These are phyloP conservation scores for Termitomyces sp. DNA, from an alignment of 768 basidiomycete species.

Conservation along the genomic window DNA sequence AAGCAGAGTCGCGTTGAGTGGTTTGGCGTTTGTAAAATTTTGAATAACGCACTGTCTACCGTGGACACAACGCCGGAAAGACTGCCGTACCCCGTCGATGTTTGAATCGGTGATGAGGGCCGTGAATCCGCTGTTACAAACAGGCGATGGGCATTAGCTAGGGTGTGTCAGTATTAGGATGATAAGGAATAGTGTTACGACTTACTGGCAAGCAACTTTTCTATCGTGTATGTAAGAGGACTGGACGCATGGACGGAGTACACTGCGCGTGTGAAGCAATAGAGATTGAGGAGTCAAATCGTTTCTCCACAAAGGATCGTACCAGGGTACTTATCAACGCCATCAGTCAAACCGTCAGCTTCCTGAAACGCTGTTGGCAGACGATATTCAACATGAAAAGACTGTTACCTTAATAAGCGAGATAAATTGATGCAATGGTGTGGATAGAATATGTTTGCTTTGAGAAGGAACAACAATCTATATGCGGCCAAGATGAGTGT, in stretches of 20 bases:
- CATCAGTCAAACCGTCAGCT: constrained; percentile 73
- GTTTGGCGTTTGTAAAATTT: neutral
- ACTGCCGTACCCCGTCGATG: constrained; percentile 38
- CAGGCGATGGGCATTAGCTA: constrained; percentile 76
- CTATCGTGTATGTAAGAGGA: constrained; percentile 63
- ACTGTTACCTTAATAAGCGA: constrained; percentile 60
- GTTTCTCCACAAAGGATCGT: neutral
- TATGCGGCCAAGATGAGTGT: neutral
- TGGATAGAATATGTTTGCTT: constrained; percentile 71
- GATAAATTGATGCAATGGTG: constrained; percentile 65
- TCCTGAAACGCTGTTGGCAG: constrained; percentile 32
- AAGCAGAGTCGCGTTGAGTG: neutral
- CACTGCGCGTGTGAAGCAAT: constrained; percentile 34
- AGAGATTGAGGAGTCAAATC: neutral
- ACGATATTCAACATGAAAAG: neutral
- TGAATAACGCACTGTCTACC: constrained; percentile 60
- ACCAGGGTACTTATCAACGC: constrained; percentile 78
- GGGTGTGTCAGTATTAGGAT: constrained; percentile 2
- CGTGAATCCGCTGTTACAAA: constrained; percentile 68
- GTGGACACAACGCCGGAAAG: constrained; percentile 77
- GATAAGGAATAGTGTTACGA: constrained; percentile 8
- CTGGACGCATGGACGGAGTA: constrained; percentile 69
- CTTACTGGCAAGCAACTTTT: constrained; percentile 81
- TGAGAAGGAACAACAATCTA: constrained; percentile 78
- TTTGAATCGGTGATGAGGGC: constrained; percentile 43